These are phyloP conservation scores for Naganishia friedmannii DNA, from an alignment of 768 basidiomycete genomes.

Conservation along the genomic window DNA sequence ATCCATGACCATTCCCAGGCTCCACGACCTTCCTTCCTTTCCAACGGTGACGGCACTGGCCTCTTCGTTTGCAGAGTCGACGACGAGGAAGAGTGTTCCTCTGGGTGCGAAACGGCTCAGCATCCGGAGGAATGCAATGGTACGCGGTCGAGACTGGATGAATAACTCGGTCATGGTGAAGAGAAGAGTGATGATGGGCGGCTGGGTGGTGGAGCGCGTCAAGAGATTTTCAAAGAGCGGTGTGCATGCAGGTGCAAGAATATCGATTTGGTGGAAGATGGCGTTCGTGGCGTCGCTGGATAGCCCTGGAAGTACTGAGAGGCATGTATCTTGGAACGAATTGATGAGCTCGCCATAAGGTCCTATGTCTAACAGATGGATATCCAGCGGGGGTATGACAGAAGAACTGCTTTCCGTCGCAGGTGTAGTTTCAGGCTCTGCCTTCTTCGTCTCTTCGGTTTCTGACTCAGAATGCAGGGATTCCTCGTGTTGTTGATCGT, in stretches of 20 bases:
- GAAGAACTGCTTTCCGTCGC: background rate
- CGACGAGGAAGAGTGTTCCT: slow-evolving; percentile 43
- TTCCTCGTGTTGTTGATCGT: background rate
- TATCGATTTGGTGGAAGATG: slow-evolving; percentile 27
- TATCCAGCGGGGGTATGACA: slow-evolving; percentile 5
- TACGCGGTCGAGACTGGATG: slow-evolving; percentile 43
- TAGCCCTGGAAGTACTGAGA: background rate
- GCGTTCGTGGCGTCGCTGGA: slow-evolving; percentile 3
- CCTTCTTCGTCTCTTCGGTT: slow-evolving; percentile 8
- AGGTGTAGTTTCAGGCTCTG: background rate
- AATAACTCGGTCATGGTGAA: slow-evolving; percentile 51
- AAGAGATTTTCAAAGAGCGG: slow-evolving; percentile 1
- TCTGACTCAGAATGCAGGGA: background rate
- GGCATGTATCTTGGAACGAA: slow-evolving; percentile 5
- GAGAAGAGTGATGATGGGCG: slow-evolving; percentile 45
- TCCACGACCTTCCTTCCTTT: slow-evolving; percentile 40
- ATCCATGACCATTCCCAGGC: slow-evolving; percentile 28
- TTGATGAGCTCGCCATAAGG: slow-evolving; percentile 36
- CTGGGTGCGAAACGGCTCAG: slow-evolving; percentile 34
- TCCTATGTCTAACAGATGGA: slow-evolving; percentile 44
- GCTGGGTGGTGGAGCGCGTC: background rate
- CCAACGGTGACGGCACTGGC: slow-evolving; percentile 37
- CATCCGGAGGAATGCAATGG: slow-evolving; percentile 36
- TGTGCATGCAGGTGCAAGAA: slow-evolving; percentile 5
- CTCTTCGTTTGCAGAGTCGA: slow-evolving; percentile 43